Percentiles rank a stretch among this genome's conserved stretches.
Evolutionary conservation across 495 filamentous ascomycete genomes (phyloP).

Genomic region (Schizothecium vesticola): DNA sequence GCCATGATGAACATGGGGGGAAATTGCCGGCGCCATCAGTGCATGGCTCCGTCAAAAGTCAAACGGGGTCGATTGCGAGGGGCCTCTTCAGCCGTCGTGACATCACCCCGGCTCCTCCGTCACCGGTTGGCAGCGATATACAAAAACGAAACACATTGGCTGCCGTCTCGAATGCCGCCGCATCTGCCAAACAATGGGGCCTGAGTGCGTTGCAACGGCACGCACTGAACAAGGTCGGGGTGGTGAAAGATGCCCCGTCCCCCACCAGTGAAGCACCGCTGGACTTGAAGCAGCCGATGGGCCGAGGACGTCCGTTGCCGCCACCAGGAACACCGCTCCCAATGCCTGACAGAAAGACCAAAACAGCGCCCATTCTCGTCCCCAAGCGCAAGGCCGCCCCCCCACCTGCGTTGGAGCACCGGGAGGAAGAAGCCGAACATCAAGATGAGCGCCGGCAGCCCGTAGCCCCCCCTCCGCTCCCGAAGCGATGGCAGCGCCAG

Average conservation of each 20-base stretch:
- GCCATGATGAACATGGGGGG: constrained; percentile 21
- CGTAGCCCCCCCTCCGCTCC: constrained; percentile 42
- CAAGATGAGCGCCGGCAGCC: constrained; percentile 31
- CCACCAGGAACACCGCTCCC: constrained; percentile 64
- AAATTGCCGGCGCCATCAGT: constrained; percentile 32
- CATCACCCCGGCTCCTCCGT: constrained; percentile 21
- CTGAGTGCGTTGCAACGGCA: constrained; percentile 63
- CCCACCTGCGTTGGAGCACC: constrained; percentile 28
- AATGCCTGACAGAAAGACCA: constrained; percentile 49
- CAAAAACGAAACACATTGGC: constrained; percentile 45
- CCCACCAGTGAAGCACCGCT: constrained; percentile 26
- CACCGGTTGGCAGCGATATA: constrained; percentile 19
- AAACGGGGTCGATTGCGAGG: constrained; percentile 30
- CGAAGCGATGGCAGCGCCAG: constrained; percentile 23
- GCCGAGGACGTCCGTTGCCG: constrained; percentile 69
- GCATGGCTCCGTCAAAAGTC: constrained; percentile 33
- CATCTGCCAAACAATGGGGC: constrained; percentile 80
- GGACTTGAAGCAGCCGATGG: constrained; percentile 63
- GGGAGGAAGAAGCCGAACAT: constrained; percentile 17
- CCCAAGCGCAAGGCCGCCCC: constrained; percentile 50
- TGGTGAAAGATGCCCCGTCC: constrained; percentile 16
- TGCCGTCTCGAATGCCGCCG: constrained; percentile 66
- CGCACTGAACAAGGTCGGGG: constrained; percentile 28
- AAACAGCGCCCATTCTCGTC: constrained; percentile 49
- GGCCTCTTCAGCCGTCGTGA: constrained; percentile 40